Evolutionary conservation across 768 basidiomycete genomes (phyloP).

Genomic region (Steccherinum ochraceum): DNA sequence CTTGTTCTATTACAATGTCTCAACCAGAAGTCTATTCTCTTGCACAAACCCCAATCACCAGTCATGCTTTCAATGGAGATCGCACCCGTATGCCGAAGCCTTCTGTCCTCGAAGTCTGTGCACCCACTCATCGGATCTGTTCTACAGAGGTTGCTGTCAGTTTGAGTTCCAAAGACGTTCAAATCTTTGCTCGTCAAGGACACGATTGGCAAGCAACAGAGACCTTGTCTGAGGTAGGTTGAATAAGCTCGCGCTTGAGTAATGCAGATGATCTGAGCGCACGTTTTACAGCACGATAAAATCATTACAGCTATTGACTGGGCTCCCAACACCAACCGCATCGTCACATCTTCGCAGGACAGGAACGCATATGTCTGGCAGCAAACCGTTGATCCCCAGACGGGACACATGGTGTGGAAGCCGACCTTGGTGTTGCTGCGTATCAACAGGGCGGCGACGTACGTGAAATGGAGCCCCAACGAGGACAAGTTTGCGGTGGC

Average conservation of each 20-base stretch:
- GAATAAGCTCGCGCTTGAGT: too few relatives aligned
- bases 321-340: conserved; percentile 94
- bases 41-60: conserved; percentile 79
- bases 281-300: conserved; percentile 85
- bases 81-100: conserved; percentile 59
- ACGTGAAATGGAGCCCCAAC: conserved; percentile 92
- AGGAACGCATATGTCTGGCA: conserved; percentile 99
- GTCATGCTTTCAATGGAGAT: conserved; percentile 88
- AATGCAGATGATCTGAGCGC: too few relatives aligned
- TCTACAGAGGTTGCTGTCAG: conserved; percentile 81
- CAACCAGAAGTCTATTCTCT: conserved; percentile 72
- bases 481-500: conserved; percentile 99
- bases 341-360: conserved; percentile 99
- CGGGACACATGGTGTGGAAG: conserved; percentile 78
- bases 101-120: not conserved
- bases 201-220: conserved; percentile 65
- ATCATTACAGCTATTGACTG: conserved; percentile 97
- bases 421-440: conserved; percentile 93
- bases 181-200: conserved; percentile 67
- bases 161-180: conserved; percentile 83
- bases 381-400: conserved; percentile 63
- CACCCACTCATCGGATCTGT: not conserved
- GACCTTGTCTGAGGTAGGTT: conserved; percentile 78
- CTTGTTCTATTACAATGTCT: conserved; percentile 38
- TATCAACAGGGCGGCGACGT: conserved; percentile 93